Evolutionary conservation across 805 yeast genomes (phyloP).

Genomic region (Yamadazyma scolyti): DNA sequence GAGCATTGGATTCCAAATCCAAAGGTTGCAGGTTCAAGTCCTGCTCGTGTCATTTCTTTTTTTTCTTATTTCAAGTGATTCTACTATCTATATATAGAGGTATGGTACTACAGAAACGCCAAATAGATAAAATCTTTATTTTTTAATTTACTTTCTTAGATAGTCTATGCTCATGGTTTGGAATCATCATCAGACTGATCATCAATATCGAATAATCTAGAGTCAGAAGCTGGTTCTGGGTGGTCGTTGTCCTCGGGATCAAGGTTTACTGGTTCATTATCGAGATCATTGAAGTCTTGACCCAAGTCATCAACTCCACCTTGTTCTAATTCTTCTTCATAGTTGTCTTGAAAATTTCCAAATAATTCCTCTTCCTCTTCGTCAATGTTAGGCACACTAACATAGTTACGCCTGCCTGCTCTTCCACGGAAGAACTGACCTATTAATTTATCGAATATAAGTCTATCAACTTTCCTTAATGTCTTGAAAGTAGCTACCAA

Average conservation of each 20-base stretch:
- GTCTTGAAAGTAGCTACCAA: conserved; percentile 32
- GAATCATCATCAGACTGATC: conserved; percentile 10
- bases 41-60: conserved; percentile 55
- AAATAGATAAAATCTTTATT: too few species aligned
- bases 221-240: conserved; percentile 7
- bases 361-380: conserved; percentile 38
- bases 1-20: conserved; percentile 52
- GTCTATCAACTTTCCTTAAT: conserved; percentile 27
- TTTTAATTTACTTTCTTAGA: not conserved
- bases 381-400: conserved; percentile 36
- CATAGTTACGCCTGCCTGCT: conserved; percentile 38
- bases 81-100: too few species aligned
- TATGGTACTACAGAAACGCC: too few species aligned
- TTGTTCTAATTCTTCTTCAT: conserved; percentile 34
- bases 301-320: conserved; percentile 19
- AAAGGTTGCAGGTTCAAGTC: conserved; percentile 87
- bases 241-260: conserved; percentile 13
- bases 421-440: conserved; percentile 30
- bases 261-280: conserved; percentile 10
- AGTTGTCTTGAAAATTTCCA: conserved; percentile 37
- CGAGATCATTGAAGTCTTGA: conserved; percentile 15
- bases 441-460: conserved; percentile 27
- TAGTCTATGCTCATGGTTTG: too few species aligned
- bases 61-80: too few species aligned
- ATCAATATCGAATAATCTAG: conserved; percentile 13